Conservation (phyloP, 176 grass and related monocot species). For the Oryza brachyantha region DNA sequence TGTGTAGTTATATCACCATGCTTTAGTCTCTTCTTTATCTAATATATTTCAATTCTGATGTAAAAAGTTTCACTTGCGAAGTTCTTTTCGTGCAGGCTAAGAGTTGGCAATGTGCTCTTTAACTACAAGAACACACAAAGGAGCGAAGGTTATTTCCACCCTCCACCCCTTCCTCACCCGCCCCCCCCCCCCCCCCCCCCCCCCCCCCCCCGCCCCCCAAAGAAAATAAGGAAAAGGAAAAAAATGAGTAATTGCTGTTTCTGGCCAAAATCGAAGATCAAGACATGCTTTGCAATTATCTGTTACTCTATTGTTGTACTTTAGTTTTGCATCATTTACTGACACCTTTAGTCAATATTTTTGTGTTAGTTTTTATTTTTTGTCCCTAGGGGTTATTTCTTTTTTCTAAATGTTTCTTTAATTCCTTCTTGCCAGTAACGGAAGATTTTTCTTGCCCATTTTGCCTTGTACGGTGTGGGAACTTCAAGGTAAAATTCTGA, state of each 20-base stretch:
- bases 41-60: slow-evolving; percentile 13
- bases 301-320: too few relatives aligned
- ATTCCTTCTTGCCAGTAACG: slow-evolving; percentile 59
- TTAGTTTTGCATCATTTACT: slow-evolving; percentile 13
- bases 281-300: slow-evolving; percentile 1
- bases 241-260: not conserved
- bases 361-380: slow-evolving; percentile 6
- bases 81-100: slow-evolving; percentile 51
- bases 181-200: slow-evolving; percentile 11
- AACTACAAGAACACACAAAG: slow-evolving; percentile 62
- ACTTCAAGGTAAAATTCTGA: slow-evolving; percentile 68
- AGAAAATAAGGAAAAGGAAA: not conserved
- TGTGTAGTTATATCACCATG: not conserved
- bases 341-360: slow-evolving; percentile 1
- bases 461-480: slow-evolving; percentile 77
- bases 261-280: not conserved
- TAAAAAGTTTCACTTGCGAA: not conserved
- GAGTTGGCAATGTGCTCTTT: slow-evolving; percentile 84
- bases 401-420: slow-evolving; percentile 22
- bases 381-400: not conserved
- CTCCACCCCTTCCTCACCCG: slow-evolving; percentile 13
- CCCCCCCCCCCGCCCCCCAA: not conserved
- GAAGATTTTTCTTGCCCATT: slow-evolving; percentile 80
- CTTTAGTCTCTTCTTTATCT: slow-evolving; percentile 3
- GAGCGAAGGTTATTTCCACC: slow-evolving; percentile 49